Base-by-base conservation (phyloP, 2,329 filamentous ascomycete species). In the Beauveria sp. region DNA sequence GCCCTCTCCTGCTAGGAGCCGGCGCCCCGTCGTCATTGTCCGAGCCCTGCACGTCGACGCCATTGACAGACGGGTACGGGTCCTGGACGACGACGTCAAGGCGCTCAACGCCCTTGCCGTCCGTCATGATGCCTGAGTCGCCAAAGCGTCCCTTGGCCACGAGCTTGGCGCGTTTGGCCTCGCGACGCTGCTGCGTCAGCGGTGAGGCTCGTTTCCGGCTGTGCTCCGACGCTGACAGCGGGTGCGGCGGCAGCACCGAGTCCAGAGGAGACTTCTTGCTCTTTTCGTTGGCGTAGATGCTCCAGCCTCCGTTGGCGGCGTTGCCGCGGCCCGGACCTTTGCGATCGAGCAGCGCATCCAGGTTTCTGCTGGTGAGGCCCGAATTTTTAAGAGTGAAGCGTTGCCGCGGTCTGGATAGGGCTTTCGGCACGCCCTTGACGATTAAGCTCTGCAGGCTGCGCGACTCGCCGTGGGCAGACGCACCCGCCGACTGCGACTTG, bases 401-500 rank as follows among this genome's bases (percentile, higher is more conserved):
- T 64, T 88, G 82, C 34, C 88, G 83, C 0, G 90, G 89, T 16
- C 86, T 81, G 0, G 90, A 95, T 14, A 96, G 80, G 0, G 91
- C 91, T 68, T 91, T 92, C 0, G 91, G 90, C 8, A 96, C 86
- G 1, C 90, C 89, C 64, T 92, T 87, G 34, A 92, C 79, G 5
- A 96, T 84, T 4, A 95, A 78, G 45, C 83, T 85, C 60, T 87
- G 84, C 28, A 95, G 75, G 66, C 85, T 88, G 55, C 83, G 83
- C 5, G 81, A 78, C 63, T 90, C 87, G 12, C 76, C 75, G 0
- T 73, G 68, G 3, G 74, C 71, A 12, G 77, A 73, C 0, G 77
- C 67, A 1, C 77, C 77, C 0, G 73, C 71, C 24, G 76, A 71
- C 62, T 80, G 77, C 6, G 80, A 77, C 62, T 79, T 84, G 56